A percentile compares a stretch with the other conserved stretches of the same genome.
Conservation (phyloP, 805 yeast genomes). For the Limtongia smithiae region DNA sequence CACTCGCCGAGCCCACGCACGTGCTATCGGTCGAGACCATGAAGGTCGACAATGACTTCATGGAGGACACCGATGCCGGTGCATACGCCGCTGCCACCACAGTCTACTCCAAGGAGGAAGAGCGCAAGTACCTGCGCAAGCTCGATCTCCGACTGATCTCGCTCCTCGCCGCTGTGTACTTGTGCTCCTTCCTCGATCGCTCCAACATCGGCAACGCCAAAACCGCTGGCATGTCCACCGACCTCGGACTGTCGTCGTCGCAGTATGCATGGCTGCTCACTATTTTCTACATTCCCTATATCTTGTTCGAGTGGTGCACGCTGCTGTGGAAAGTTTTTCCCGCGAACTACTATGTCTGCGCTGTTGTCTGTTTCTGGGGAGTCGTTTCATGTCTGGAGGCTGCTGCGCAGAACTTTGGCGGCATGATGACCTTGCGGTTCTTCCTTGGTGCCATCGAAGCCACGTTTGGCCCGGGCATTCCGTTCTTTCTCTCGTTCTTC, state of each 20-base stretch:
- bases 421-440: constrained; percentile 46
- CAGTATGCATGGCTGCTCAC: constrained; percentile 48
- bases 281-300: constrained; percentile 49
- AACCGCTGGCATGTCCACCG: constrained; percentile 46
- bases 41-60: background rate
- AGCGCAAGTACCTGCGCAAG: constrained; percentile 35
- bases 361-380: constrained; percentile 50
- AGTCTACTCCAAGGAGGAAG: background rate
- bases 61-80: background rate
- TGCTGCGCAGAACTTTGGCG: constrained; percentile 43
- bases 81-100: constrained; percentile 2
- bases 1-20: too few relatives aligned
- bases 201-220: constrained; percentile 55
- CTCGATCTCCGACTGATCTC: constrained; percentile 46
- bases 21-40: background rate
- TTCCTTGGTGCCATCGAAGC: constrained; percentile 44
- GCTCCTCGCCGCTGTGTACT: constrained; percentile 46
- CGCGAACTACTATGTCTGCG: constrained; percentile 43
- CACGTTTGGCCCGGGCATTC: constrained; percentile 43
- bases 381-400: constrained; percentile 47
- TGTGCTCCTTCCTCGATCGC: constrained; percentile 50
- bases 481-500: constrained; percentile 40
- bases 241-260: constrained; percentile 35
- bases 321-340: constrained; percentile 46
- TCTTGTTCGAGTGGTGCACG: constrained; percentile 48